Evolutionary conservation across 768 basidiomycete species (phyloP), one percentile per base, ranked within the genome.

Genomic region (Amanita polypyramis): DNA sequence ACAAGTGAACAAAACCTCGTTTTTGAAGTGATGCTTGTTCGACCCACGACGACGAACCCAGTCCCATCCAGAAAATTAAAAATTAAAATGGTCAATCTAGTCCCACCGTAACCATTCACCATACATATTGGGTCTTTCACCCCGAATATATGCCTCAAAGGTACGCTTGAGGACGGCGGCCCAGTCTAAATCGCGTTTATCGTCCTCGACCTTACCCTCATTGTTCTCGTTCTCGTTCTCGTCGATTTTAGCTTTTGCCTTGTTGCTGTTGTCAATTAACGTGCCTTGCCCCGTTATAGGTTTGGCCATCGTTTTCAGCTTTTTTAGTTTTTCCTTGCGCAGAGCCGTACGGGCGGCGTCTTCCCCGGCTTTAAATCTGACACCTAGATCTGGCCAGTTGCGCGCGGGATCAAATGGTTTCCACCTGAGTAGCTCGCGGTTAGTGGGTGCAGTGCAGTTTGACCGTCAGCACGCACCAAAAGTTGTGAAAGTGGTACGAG

Each of bases 401-500:
- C 92, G 80, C 4, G 77, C 61, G 0, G 85, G 75, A 62, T 96
- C 93, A 57, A 95, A 95, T 0, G 90, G 87, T 57, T 86, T 81
- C 93, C 92, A 95, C 92, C 92, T 95, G 55, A 10, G 32, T 34
- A 12, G 10, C 39, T 43, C 43, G 37, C 11, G 46, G 27, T 35
- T 15, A 8, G 37, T 23, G 10, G 20, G 15, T 11, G 29, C n/a
- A 29, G 29, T 7, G 15, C 34, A 27, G 29, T 35, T 27, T 37
- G 40, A 42, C 37, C 21, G 4, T 38, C 9, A 9, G 59, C 70
- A 45, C 78, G 34, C 45, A 87, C 89, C 89, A 90, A 65, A 84
- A 88, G 60, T 92, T 92, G 64, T 94, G 92, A 69, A 89, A 96
- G 60, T 94, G 91, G 65, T 95, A 95, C 2, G 87, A 91, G 61